These are phyloP conservation scores for Colletotrichum sp. DNA, from an alignment of 2,329 filamentous ascomycete genomes.

Conservation along the genomic window DNA sequence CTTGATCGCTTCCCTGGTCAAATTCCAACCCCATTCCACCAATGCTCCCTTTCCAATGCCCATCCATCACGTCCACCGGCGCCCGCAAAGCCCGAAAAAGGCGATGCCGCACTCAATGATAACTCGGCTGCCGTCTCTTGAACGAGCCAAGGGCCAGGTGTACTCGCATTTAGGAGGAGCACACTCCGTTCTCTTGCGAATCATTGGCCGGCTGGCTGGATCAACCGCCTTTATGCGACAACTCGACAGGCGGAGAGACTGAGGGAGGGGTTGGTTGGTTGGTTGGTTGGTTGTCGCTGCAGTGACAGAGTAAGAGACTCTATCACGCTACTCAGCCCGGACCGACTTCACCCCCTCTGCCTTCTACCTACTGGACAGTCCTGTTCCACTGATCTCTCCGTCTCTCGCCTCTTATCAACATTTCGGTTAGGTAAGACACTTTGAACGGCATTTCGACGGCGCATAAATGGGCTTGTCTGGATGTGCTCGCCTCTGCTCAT, in stretches of 20 bases:
- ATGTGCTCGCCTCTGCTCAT: background rate
- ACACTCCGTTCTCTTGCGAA: background rate
- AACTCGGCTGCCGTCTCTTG: background rate
- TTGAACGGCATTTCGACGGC: background rate
- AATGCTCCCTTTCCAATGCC: background rate
- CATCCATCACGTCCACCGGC: background rate
- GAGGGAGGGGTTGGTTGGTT: background rate
- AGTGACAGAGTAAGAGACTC: background rate
- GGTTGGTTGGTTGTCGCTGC: background rate
- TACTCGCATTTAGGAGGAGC: background rate
- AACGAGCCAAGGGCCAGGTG: background rate
- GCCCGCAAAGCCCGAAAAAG: background rate
- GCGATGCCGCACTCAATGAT: background rate
- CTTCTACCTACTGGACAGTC: background rate
- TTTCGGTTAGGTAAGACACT: slow-evolving; percentile 3
- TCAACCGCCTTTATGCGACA: background rate
- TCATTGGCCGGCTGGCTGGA: background rate
- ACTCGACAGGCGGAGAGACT: background rate
- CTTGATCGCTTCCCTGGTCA: background rate
- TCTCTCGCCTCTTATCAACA: background rate
- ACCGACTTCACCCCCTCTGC: background rate
- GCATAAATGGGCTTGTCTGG: background rate
- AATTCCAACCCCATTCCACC: background rate
- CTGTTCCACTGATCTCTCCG: background rate
- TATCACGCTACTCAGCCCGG: background rate